phyloP scores from a whole-genome alignment of 176 grass and related monocot genomes.

The Triticum turgidum region DNA sequence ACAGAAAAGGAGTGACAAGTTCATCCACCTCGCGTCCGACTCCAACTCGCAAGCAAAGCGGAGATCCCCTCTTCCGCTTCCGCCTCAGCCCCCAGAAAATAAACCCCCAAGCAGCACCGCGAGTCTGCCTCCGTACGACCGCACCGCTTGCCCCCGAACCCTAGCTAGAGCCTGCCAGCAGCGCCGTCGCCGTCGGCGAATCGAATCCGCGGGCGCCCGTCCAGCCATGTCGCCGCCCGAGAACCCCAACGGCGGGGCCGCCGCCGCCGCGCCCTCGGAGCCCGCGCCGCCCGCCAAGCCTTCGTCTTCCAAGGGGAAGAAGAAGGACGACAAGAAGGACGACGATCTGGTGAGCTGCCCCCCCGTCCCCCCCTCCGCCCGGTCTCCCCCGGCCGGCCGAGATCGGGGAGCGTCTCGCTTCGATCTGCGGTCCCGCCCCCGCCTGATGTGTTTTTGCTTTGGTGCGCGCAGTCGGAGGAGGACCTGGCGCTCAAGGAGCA shows the following conservation, averaged over 20 bases:
- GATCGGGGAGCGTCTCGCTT: background rate
- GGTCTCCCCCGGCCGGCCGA: background rate
- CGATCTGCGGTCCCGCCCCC: background rate
- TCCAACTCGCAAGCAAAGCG: constrained; percentile 7
- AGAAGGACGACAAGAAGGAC: constrained; percentile 83
- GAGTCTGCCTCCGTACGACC: background rate
- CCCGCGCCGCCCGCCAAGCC: constrained; percentile 24
- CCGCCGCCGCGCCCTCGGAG: constrained; percentile 34
- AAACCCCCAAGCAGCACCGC: constrained; percentile 2
- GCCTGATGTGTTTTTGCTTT: constrained; percentile 5
- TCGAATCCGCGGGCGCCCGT: background rate
- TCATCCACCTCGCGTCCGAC: background rate
- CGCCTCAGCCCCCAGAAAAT: background rate
- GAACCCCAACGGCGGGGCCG: constrained; percentile 23
- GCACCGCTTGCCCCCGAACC: background rate
- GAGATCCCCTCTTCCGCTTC: background rate
- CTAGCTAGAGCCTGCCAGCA: background rate
- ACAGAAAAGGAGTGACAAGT: background rate
- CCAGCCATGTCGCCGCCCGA: constrained; percentile 42
- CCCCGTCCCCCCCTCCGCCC: background rate
- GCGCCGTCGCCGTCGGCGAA: background rate
- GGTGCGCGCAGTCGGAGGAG: constrained; percentile 72
- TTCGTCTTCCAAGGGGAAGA: constrained; percentile 38
- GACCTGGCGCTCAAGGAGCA: constrained; percentile 94
- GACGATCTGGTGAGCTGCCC: constrained; percentile 62